Evolutionary conservation across 148 eudicot species (phyloP), one percentile per base, ranked within the genome.

Genomic region (Spergularia bocconei): DNA sequence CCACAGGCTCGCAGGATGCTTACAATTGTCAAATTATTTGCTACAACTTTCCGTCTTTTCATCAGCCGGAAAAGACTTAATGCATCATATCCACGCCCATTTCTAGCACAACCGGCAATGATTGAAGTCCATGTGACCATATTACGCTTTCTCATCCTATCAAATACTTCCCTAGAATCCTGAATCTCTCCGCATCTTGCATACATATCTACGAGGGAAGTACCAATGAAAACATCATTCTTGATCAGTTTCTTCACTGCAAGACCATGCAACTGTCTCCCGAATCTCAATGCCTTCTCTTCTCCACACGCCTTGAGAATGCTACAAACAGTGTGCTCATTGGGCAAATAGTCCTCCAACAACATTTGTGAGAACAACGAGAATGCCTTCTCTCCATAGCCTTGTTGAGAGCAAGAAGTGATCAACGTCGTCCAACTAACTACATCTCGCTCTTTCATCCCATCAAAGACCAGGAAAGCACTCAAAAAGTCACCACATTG

Each of bases 401-500:
- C 88, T 77, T 83, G 87, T 72, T 86, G 95, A 33, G 95, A 82
- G 80, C 91, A 91, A 50, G 89, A 86, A 39, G 88, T 86, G 67
- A 93, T 91, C 79, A 93, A 80, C 12, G 97, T 88, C 4, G 97
- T 93, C 98, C 98, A 93, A 73, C 86, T 78, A 73, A 93, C 83
- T 50, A 93, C 91, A 84, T 93, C 98, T 57, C 82, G 84, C 72
- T 80, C 77, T 23, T 74, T 65, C 89, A 93, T 91, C 75, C 70
- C 21, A 67, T 90, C 84, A 84, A 93, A 93, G 7, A 80, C 82
- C 33, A 79, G 69, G 76, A 83, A 85, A 39, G 90, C 92, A 77
- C 83, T 75, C 29, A 71, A 63, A 63, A 91, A 59, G 73, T 90
- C 90, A 41, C 95, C 89, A 73, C 91, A 93, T 64, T 81, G 87